Evolutionary conservation across 2,329 filamentous ascomycete species (phyloP), one percentile per base, ranked within the genome.

Genomic region (Ophiostoma tasmaniense): DNA sequence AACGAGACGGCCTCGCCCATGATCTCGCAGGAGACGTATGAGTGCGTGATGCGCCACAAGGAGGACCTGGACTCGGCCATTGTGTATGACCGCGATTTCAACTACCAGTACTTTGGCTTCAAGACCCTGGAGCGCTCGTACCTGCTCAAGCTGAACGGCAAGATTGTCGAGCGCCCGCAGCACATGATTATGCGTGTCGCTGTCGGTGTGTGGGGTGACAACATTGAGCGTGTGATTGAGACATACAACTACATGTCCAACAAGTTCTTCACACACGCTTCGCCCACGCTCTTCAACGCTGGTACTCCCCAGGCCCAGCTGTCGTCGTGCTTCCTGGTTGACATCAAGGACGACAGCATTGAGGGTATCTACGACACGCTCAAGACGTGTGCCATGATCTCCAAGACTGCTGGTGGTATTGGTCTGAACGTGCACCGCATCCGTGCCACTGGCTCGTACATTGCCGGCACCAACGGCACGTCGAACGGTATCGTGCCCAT

Each of bases 51-150:
- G 91, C 91, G 90, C 76, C 93, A 99, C 81, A 93, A 92, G 76
- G 95, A 97, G 69, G 95, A 99, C 81, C 87, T 99, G 70, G 97
- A 99, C 84, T 98, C 94, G 61, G 95, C 95, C 76, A 98, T 99
- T 78, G 94, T 99, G 76, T 99, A 98, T 76, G 95, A 99, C 82
- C 91, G 95, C 75, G 95, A 99, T 79, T 99, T 99, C 87, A 97
- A 98, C 87, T 99, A 99, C 84, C 95, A 99, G 83, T 99, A 96
- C 83, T 99, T 99, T 76, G 95, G 95, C 73, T 99, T 99, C 89
- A 99, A 99, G 87, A 99, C 95, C 8, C 84, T 99, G 52, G 95
- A 99, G 84, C 90, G 95, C 71, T 99, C 95, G 77, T 99, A 99
- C 77, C 89, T 99, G 67, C 89, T 99, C 74, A 93, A 96, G 78